These are phyloP conservation scores for Fusarium acutatum DNA, from an alignment of 2,329 filamentous ascomycete species.

Conservation along the genomic window DNA sequence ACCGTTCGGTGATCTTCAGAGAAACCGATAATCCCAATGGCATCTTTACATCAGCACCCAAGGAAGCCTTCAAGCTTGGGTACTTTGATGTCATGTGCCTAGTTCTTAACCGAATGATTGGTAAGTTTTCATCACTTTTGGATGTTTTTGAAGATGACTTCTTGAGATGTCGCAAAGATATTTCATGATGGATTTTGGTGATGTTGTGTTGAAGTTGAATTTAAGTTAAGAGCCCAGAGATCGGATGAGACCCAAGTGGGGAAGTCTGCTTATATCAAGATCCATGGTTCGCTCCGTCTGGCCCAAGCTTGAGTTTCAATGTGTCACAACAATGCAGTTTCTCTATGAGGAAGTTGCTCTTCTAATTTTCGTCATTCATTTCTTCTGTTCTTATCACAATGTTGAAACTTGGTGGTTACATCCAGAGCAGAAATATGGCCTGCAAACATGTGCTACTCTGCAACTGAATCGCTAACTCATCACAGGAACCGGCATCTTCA, in stretches of 20 bases:
- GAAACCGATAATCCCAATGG: constrained; percentile 35
- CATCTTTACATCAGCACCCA: constrained; percentile 47
- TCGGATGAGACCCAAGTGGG: constrained; percentile 33
- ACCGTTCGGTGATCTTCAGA: constrained; percentile 21
- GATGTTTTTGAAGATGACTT: fast-evolving
- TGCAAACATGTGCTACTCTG: not conserved
- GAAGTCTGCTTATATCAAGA: constrained; percentile 14
- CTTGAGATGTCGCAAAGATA: not conserved
- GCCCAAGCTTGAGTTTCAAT: constrained; percentile 22
- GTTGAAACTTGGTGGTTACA: not conserved
- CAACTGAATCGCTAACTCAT: constrained; percentile 17
- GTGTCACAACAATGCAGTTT: constrained; percentile 11
- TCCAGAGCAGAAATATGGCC: not conserved
- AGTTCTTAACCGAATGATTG: constrained; percentile 50
- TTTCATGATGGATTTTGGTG: not conserved
- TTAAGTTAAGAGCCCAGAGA: constrained; percentile 21
- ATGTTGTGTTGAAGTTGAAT: constrained; percentile 34
- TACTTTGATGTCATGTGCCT: constrained; percentile 49
- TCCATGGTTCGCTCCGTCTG: constrained; percentile 18
- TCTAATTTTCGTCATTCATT: not conserved
- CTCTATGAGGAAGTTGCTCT: not conserved
- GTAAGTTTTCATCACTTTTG: constrained; percentile 33
- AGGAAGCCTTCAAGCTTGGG: constrained; percentile 47
- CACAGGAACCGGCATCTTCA: constrained; percentile 50
- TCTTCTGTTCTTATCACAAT: not conserved